A percentile compares a stretch with the other conserved stretches of the same genome.
Conservation (phyloP, 2,329 filamentous ascomycete species). For the Aspergillus texensis region DNA sequence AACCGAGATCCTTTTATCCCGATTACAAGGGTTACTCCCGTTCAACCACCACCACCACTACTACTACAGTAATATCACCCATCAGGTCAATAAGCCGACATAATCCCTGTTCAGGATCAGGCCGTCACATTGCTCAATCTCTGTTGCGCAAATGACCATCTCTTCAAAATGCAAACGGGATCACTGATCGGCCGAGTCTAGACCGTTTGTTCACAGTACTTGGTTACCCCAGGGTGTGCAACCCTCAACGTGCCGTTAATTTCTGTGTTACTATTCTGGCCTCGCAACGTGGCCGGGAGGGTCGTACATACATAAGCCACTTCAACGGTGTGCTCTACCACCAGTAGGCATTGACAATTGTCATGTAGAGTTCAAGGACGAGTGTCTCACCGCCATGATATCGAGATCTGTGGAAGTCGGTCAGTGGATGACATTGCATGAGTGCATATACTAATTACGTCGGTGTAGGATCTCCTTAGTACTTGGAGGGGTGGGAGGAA, state of each 20-base stretch:
- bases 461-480: neutral
- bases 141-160: neutral
- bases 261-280: constrained; percentile 1
- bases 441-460: constrained; percentile 6
- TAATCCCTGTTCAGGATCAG: neutral
- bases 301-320: constrained; percentile 14
- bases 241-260: constrained; percentile 8
- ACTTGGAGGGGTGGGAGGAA: neutral
- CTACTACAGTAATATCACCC: neutral
- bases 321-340: constrained; percentile 7
- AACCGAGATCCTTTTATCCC: neutral
- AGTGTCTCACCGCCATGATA: constrained; percentile 21
- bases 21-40: neutral
- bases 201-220: neutral
- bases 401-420: constrained; percentile 10
- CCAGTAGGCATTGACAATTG: neutral
- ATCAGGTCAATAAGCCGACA: neutral
- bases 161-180: neutral
- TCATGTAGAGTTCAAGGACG: neutral
- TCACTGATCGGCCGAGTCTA: constrained; percentile 2
- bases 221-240: neutral
- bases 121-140: neutral
- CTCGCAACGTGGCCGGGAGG: constrained; percentile 19
- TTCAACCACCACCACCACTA: neutral
- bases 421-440: constrained; percentile 6